Percentiles rank a stretch among this genome's conserved stretches.
These are phyloP conservation scores for Litsea cubeba DNA, from an alignment of 164 flowering plant species.

Conservation along the genomic window DNA sequence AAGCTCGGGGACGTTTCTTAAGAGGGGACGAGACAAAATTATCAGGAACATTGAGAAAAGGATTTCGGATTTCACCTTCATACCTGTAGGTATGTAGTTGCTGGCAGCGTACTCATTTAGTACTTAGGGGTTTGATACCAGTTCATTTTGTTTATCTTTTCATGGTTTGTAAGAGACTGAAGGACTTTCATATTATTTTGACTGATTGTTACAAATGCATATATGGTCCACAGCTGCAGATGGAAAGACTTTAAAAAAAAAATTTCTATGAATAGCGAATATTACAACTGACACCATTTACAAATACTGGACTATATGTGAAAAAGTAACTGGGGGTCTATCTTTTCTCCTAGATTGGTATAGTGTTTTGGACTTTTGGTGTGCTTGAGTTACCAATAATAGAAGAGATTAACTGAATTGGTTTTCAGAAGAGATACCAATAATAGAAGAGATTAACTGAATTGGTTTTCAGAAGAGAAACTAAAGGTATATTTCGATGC, in stretches of 20 bases:
- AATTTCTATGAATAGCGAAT: not conserved
- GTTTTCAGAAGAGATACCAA: not conserved
- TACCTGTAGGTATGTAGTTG: slow-evolving; percentile 72
- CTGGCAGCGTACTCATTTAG: not conserved
- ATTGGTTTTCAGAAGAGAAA: not conserved
- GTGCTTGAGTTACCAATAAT: too few relatives aligned
- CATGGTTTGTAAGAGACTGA: not conserved
- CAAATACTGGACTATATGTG: not conserved
- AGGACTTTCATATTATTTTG: not conserved
- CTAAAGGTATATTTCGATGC: not conserved
- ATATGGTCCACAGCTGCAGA: not conserved
- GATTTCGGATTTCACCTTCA: slow-evolving; percentile 86
- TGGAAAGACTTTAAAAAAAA: not conserved
- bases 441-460: not conserved
- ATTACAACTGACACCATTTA: not conserved
- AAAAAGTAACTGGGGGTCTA: not conserved
- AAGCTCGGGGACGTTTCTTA: slow-evolving; percentile 82
- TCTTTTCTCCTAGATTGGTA: not conserved
- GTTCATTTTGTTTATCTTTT: not conserved
- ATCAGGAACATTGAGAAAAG: slow-evolving; percentile 72
- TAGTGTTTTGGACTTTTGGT: too few relatives aligned
- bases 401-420: not conserved
- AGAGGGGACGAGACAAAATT: slow-evolving; percentile 69
- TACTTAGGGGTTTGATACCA: not conserved
- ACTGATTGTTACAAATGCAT: not conserved